A percentile compares a stretch with the other conserved stretches of the same genome.
Conservation (phyloP, 495 filamentous ascomycete species). For the Tuber aestivum region DNA sequence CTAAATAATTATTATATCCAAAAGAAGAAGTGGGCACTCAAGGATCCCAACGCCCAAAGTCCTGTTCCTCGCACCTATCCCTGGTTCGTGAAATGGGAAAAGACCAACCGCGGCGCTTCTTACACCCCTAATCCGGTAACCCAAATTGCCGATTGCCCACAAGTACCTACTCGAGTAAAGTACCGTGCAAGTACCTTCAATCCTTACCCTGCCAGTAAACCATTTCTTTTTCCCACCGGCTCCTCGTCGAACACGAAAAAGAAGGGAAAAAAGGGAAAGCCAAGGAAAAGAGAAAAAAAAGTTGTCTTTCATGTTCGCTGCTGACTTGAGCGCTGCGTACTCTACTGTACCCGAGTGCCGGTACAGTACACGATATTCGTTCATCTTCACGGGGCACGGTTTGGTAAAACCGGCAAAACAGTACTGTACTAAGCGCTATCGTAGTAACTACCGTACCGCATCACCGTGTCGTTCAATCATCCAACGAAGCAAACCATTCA, state of each 20-base stretch:
- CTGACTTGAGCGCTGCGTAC: neutral
- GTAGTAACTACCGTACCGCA: neutral
- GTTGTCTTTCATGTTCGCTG: neutral
- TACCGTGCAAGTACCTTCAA: neutral
- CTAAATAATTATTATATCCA: neutral
- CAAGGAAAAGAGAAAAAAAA: slow-evolving; percentile 1
- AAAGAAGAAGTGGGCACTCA: neutral
- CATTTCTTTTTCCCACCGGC: neutral
- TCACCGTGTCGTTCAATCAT: neutral
- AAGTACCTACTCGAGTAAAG: neutral
- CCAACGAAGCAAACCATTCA: neutral
- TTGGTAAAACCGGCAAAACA: neutral
- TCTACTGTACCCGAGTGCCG: no score
- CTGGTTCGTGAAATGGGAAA: neutral
- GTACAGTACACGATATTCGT: neutral
- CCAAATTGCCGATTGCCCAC: neutral
- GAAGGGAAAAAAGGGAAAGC: neutral
- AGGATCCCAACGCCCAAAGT: neutral
- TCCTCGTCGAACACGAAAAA: neutral
- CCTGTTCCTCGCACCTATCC: neutral
- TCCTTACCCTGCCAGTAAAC: neutral
- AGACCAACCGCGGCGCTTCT: neutral
- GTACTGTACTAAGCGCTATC: neutral
- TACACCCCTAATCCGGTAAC: neutral
- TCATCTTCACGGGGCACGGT: neutral